Evolutionary conservation across 139 green algal genomes (phyloP).

Genomic region (Chlorella vulgaris): DNA sequence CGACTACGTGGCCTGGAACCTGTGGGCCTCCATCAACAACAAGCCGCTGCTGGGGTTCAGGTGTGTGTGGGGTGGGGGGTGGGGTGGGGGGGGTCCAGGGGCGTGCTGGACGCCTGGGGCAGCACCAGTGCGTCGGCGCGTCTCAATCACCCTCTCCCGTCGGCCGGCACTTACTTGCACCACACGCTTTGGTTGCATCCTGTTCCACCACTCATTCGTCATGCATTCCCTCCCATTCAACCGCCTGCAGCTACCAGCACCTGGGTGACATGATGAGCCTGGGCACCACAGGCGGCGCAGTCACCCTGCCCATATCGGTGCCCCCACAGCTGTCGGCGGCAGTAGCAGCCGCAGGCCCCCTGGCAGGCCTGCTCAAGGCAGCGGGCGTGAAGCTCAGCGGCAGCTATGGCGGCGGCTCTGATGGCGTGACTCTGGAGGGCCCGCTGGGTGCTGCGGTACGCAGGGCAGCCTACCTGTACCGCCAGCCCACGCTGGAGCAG

Average conservation of each 20-base stretch:
- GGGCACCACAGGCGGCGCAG: constrained; percentile 72
- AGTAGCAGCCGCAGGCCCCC: constrained; percentile 52
- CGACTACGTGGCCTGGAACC: constrained; percentile 98
- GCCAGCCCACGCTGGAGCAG: constrained; percentile 93
- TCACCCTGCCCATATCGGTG: constrained; percentile 78
- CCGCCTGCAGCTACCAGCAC: constrained; percentile 88
- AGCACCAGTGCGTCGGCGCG: no score
- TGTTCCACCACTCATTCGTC: neutral
- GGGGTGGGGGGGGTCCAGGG: neutral
- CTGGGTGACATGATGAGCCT: constrained; percentile 97
- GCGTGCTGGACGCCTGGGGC: neutral
- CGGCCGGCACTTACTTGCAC: no score
- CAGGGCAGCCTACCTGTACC: constrained; percentile 89
- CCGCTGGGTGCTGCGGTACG: constrained; percentile 77
- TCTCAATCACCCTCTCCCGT: no score
- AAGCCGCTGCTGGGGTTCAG: constrained; percentile 90
- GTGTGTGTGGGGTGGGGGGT: constrained; percentile 18
- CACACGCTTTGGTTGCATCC: no score
- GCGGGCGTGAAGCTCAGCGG: constrained; percentile 53
- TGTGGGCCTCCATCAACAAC: constrained; percentile 93
- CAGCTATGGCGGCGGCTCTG: constrained; percentile 11
- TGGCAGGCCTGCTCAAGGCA: constrained; percentile 62
- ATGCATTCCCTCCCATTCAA: neutral
- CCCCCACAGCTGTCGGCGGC: constrained; percentile 49
- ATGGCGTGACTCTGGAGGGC: constrained; percentile 81